Base-by-base conservation (phyloP, 805 yeast species). In the Ogataea parapolymorpha region DNA sequence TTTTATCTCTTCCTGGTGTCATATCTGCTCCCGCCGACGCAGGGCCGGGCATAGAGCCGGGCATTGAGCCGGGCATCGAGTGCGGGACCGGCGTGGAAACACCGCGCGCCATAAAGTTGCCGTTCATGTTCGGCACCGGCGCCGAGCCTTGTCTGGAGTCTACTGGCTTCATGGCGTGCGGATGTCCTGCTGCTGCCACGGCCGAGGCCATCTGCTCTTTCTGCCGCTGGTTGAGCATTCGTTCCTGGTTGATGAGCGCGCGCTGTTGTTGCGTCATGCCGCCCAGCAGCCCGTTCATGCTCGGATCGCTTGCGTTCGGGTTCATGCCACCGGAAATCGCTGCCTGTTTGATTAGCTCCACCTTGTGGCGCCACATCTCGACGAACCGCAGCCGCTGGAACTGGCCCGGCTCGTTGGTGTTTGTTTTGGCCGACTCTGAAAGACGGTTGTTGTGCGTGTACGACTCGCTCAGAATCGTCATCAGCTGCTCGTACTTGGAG, bases 401-500 rank as follows among this genome's bases (percentile, higher is more conserved):
- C 61, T 89, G 95, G 32, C 59, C 62, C 11, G 62, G 53, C 43
- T 55, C 59, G 41, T 51, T 51, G 30, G 42, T 47, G 17, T 53
- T 46, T 16, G 53, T 55, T 48, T 41, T 56, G 40, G 39, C 63
- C 54, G 45, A 56, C 51, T 48, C 62, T 2, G 56, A 51, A 16
- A 51, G 43, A 39, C 45, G 44, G 39, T 44, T 51, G 39, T 51
- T 45, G 67, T 71, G 50, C 54, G 62, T 39, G 61, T 63, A 41
- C 56, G 66, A 29, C 61, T 80, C 83, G 48, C 72, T 74, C 72
- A 81, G 66, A 8, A 79, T 71, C 23, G 82, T 68, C 98, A 91
- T 91, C 58, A 89, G 70, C 57, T 87, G 95, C 62, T 93, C 98
- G 65, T 85, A 88, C 49, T 88, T 95, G 2, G 90, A 79, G 42